Evolutionary conservation across 371 early-diverging fungal genomes (phyloP), one percentile per base, ranked within the genome.

Genomic region (Zopfochytrium polystomum): DNA sequence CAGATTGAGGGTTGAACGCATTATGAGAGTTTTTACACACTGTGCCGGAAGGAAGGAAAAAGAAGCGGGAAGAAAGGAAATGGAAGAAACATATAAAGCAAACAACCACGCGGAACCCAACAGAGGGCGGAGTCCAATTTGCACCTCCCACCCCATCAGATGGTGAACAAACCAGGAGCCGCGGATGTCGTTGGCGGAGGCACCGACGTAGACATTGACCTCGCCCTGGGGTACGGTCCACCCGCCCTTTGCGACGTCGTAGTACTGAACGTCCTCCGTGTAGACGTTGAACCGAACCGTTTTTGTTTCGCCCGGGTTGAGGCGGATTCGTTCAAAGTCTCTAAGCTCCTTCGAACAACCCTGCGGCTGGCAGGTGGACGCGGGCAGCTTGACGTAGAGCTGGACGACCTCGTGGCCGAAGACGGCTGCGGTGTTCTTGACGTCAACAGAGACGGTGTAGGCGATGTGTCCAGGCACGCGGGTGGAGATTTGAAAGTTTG

Each of bases 371-470:
- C 25, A 22, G 5, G 67, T 62, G 2, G 1, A 45, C 30, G 22
- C 66, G 63, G 85, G 85, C 62, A 76, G 81, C 1, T 66, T 62
- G 27, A 85, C 38, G 46, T 85, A 82, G 3, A 78, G 65, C 63
- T 85, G 85, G 20, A 70, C 75, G 22, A 86, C 69, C 49, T 84
- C 83, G 35, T 78, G 75, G 44, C 86, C 86, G 52, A 65, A 75
- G 23, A 60, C 50, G 0, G 49, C 50, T n/a, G 84, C 85, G 9
- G 55, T 73, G 63, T 85, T 85, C 3, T 55, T 53, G 6, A 85
- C 67, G 1, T 42, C 55, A 1, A 84, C 55, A 0, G 66, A 66
- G 20, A 76, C 76, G 6, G 34, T 52, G 3, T 55, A 11, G 6
- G 11, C 38, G 9, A 6, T 23, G 18, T 5, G 11, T 29, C 7